Conservation (phyloP, 2,329 filamentous ascomycete species). For the Coniella lustricola region DNA sequence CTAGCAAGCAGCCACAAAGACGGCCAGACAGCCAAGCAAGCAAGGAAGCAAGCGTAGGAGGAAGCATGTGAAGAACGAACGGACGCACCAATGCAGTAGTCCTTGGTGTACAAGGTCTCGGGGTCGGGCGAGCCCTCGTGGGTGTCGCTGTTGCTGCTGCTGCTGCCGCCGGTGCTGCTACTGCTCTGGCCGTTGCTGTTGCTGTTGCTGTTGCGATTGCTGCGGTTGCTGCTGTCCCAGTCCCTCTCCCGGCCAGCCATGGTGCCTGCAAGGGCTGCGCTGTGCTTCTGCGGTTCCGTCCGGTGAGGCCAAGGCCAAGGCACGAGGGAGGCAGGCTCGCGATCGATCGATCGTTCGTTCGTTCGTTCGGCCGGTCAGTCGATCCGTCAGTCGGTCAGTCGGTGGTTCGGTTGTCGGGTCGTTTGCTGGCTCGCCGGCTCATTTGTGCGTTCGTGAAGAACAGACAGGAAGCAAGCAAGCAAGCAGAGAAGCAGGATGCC, state of each 20-base stretch:
- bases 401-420: too few relatives aligned
- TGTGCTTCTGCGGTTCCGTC: not conserved
- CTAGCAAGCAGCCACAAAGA: not conserved
- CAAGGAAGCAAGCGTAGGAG: too few relatives aligned
- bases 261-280: conserved; percentile 9
- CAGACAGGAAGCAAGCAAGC: too few relatives aligned
- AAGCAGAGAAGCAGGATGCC: too few relatives aligned
- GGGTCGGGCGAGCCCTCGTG: conserved; percentile 64
- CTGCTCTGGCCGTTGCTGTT: too few relatives aligned
- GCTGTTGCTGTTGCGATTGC: conserved; percentile 22
- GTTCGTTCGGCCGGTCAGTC: too few relatives aligned
- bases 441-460: too few relatives aligned
- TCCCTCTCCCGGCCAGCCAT: conserved; percentile 46
- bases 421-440: too few relatives aligned
- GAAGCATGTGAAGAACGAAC: conserved; percentile 37
- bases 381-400: too few relatives aligned
- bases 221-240: conserved; percentile 11
- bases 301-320: not conserved
- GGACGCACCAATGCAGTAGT: conserved; percentile 73
- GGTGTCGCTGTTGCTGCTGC: conserved; percentile 22
- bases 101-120: conserved; percentile 86
- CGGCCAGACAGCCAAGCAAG: too few relatives aligned
- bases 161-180: too few relatives aligned
- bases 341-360: too few relatives aligned
- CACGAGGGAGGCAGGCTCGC: not conserved